Percentiles rank a stretch among this genome's conserved stretches.
These are phyloP conservation scores for Leccinum angustisporum DNA, from an alignment of 1,284 basidiomycete species.

Conservation along the genomic window DNA sequence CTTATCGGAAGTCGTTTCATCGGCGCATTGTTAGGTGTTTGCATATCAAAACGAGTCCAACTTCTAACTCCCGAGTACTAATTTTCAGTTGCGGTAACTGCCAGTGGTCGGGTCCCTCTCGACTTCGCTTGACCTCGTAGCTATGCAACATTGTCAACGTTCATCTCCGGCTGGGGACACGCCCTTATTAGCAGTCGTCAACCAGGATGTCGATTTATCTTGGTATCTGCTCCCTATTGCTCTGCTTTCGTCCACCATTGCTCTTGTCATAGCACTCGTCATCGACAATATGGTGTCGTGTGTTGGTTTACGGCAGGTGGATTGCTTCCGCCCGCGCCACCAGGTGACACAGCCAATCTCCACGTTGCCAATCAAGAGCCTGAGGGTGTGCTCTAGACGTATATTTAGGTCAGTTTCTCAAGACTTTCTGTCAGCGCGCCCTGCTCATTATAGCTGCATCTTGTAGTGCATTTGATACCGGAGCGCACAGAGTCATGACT, in stretches of 20 bases:
- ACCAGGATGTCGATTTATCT: conserved; percentile 45
- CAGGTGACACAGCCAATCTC: background rate
- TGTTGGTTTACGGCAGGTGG: conserved; percentile 42
- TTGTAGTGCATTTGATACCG: conserved; percentile 2
- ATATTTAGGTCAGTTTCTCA: conserved; percentile 10
- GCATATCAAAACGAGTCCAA: conserved; percentile 50
- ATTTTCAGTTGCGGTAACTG: conserved; percentile 49
- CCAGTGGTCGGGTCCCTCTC: conserved; percentile 56
- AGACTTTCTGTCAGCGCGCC: background rate
- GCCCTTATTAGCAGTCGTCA: too few species aligned
- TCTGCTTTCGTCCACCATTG: conserved; percentile 52
- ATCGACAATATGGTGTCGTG: conserved; percentile 63
- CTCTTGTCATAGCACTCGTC: conserved; percentile 50
- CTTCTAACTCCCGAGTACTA: conserved; percentile 44
- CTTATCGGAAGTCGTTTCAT: conserved; percentile 41
- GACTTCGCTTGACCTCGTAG: conserved; percentile 50
- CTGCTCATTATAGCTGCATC: conserved; percentile 3
- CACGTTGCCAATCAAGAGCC: background rate
- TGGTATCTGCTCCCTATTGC: conserved; percentile 65
- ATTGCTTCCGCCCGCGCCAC: background rate
- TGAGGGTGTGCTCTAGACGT: too few species aligned
- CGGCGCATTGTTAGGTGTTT: conserved; percentile 9
- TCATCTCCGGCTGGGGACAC: conserved; percentile 60
- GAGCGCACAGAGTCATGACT: conserved; percentile 1
- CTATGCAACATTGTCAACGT: conserved; percentile 41